These are phyloP conservation scores for Kuraishia hungarica DNA, from an alignment of 805 yeast genomes.

Conservation along the genomic window DNA sequence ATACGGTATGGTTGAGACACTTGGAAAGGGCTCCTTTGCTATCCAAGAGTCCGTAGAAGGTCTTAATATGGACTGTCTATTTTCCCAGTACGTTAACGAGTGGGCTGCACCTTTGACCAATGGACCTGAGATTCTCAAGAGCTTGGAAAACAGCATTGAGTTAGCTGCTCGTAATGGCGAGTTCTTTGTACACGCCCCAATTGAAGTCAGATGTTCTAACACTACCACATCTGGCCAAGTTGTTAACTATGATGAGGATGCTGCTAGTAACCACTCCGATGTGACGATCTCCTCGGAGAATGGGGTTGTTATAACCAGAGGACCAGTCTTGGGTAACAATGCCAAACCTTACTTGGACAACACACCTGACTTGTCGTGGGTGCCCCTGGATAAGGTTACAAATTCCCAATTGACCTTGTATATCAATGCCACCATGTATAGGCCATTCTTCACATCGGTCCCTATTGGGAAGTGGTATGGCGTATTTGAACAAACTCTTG, in stretches of 20 bases:
- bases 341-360: conserved; percentile 75
- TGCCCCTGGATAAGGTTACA: conserved; percentile 42
- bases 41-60: conserved; percentile 81
- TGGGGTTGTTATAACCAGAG: conserved; percentile 51
- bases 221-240: conserved; percentile 41
- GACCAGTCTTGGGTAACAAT: conserved; percentile 80
- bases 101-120: conserved; percentile 89
- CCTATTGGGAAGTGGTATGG: conserved; percentile 76
- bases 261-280: conserved; percentile 13
- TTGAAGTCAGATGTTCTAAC: conserved; percentile 90
- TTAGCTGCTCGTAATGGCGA: conserved; percentile 52
- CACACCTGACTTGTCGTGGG: conserved; percentile 61
- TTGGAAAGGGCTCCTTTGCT: conserved; percentile 46
- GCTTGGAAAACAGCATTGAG: conserved; percentile 53
- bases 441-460: conserved; percentile 79
- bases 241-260: conserved; percentile 16
- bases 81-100: conserved; percentile 89
- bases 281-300: conserved; percentile 10
- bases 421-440: conserved; percentile 89
- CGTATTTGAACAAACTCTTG: conserved; percentile 72
- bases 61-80: conserved; percentile 91
- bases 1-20: conserved; percentile 67
- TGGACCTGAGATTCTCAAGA: conserved; percentile 63
- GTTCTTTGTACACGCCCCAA: conserved; percentile 88
- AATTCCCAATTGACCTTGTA: conserved; percentile 78